phyloP scores from a whole-genome alignment of 192 early-diverging fungal genomes.

The Coemansia sp. region DNA sequence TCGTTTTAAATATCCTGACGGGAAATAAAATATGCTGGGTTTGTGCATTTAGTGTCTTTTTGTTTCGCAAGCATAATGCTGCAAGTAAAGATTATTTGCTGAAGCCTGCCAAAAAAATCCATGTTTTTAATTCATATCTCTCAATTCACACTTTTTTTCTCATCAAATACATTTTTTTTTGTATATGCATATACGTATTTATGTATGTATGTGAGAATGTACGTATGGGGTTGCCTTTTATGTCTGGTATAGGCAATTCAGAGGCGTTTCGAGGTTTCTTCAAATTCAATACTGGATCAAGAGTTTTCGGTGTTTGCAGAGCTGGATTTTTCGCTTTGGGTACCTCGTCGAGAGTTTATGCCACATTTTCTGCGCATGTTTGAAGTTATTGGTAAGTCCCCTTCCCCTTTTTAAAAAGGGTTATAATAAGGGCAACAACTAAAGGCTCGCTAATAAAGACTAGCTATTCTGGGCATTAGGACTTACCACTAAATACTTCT shows the following conservation, averaged over 20 bases:
- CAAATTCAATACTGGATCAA: constrained; percentile 77
- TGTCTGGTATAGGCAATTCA: constrained; percentile 60
- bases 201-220: background rate
- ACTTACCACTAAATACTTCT: background rate
- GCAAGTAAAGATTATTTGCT: background rate
- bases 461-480: background rate
- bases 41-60: background rate
- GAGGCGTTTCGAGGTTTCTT: constrained; percentile 70
- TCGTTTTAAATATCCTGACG: constrained; percentile 8
- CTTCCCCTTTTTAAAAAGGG: background rate
- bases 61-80: background rate
- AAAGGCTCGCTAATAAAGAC: too few relatives aligned
- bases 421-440: background rate
- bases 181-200: background rate
- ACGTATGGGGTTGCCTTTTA: background rate
- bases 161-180: background rate
- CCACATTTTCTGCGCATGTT: constrained; percentile 91
- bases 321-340: constrained; percentile 87
- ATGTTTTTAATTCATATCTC: background rate
- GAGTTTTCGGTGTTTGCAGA: constrained; percentile 91
- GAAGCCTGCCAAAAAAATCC: background rate
- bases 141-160: background rate
- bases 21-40: constrained; percentile 4
- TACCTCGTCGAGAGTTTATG: constrained; percentile 84
- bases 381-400: constrained; percentile 56